phyloP scores from a whole-genome alignment of 345 rosid species.

The Bruguiera gymnorhiza region DNA sequence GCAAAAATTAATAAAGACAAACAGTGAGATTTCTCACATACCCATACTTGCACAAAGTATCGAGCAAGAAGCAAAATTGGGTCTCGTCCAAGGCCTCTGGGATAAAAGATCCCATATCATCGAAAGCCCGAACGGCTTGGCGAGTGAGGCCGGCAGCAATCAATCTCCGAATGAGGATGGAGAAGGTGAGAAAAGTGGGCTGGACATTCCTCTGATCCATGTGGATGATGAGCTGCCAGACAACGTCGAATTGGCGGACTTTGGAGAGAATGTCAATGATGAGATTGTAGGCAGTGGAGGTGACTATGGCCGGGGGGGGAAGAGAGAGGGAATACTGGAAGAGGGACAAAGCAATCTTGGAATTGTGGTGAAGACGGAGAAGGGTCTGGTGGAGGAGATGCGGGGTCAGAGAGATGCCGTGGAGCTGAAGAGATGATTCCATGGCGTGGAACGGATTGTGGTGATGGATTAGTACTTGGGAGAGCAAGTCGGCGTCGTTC shows the following conservation, averaged over 20 bases:
- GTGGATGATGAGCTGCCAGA: constrained; percentile 64
- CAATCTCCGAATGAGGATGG: constrained; percentile 59
- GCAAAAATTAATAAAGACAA: no score
- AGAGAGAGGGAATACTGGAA: constrained; percentile 52
- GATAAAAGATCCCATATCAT: constrained; percentile 59
- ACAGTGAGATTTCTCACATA: constrained; percentile 26
- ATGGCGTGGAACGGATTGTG: constrained; percentile 83
- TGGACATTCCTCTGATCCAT: constrained; percentile 44
- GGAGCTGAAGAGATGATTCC: constrained; percentile 79
- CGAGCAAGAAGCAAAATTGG: constrained; percentile 58
- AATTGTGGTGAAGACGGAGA: constrained; percentile 77
- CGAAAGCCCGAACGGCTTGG: constrained; percentile 75
- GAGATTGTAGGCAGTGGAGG: constrained; percentile 42
- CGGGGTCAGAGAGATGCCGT: constrained; percentile 61
- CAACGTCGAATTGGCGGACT: constrained; percentile 76
- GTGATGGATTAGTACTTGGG: constrained; percentile 61
- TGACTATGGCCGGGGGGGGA: constrained; percentile 34
- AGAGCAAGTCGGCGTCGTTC: constrained; percentile 60
- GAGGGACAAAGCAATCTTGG: constrained; percentile 64
- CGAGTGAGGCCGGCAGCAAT: constrained; percentile 83
- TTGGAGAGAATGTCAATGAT: constrained; percentile 67
- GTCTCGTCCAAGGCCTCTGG: constrained; percentile 6
- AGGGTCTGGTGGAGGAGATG: constrained; percentile 71
- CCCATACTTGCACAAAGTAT: constrained; percentile 79
- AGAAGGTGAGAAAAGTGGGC: constrained; percentile 57